Conservation (phyloP, 768 basidiomycete species). For the Rhodosporidiobolus sp. region DNA sequence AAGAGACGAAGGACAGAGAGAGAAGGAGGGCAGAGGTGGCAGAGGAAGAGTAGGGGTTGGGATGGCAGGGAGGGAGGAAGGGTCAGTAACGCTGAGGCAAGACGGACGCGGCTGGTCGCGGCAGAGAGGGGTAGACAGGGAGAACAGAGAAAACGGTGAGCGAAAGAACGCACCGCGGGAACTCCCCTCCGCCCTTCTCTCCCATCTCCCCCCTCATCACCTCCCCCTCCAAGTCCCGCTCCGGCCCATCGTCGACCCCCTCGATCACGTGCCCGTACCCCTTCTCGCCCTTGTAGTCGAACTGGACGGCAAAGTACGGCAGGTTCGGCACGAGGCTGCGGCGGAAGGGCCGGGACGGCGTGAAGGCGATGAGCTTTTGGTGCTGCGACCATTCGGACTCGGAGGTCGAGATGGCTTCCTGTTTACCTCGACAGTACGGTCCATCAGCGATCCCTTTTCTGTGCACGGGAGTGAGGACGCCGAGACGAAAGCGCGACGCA, state of each 20-base stretch:
- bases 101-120: not conserved
- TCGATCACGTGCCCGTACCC: slow-evolving; percentile 99
- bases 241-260: slow-evolving; percentile 67
- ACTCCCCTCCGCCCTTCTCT: slow-evolving; percentile 85
- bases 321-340: slow-evolving; percentile 93
- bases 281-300: slow-evolving; percentile 92
- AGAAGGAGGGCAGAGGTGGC: too few relatives aligned
- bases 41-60: too few relatives aligned
- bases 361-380: slow-evolving; percentile 93
- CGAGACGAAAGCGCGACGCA: slow-evolving; percentile 45
- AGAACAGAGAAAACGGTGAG: not conserved
- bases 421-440: not conserved
- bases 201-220: slow-evolving; percentile 61
- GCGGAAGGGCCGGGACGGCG: slow-evolving; percentile 82
- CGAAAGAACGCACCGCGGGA: slow-evolving; percentile 63
- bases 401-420: slow-evolving; percentile 91
- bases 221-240: slow-evolving; percentile 62
- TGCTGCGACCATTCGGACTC: slow-evolving; percentile 98
- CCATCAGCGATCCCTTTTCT: not conserved
- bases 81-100: not conserved
- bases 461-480: not conserved
- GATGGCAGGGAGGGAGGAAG: not conserved
- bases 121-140: not conserved
- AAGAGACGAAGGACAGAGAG: not conserved
- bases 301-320: slow-evolving; percentile 98